A percentile compares a stretch with the other conserved stretches of the same genome.
These are phyloP conservation scores for Beauveria scarabaeidicola DNA, from an alignment of 2,329 filamentous ascomycete genomes.

Conservation along the genomic window DNA sequence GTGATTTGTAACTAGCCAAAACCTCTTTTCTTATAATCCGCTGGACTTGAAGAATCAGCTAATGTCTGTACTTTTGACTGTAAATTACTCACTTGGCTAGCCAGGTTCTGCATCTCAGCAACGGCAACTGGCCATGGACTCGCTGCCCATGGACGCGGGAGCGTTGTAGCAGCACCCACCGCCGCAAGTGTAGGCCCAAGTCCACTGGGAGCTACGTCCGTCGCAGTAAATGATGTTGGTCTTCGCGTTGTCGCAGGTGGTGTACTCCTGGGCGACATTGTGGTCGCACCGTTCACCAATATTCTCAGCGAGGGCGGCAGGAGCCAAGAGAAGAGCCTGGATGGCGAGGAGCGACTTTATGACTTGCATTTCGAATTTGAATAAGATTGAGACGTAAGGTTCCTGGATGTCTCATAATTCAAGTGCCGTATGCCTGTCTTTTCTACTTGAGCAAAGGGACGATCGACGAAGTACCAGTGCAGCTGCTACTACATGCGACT, in stretches of 20 bases:
- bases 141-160: background rate
- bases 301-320: background rate
- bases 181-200: background rate
- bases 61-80: background rate
- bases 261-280: background rate
- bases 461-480: background rate
- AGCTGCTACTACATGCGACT: background rate
- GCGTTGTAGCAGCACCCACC: background rate
- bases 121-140: background rate
- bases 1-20: background rate
- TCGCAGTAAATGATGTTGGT: slow-evolving; percentile 1
- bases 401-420: background rate
- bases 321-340: slow-evolving; percentile 9
- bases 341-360: slow-evolving; percentile 31
- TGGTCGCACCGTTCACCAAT: background rate
- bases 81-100: background rate
- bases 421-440: background rate
- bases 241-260: background rate
- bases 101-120: background rate
- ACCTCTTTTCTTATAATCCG: background rate
- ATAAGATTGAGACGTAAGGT: background rate
- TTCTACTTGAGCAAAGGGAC: background rate
- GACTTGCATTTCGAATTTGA: slow-evolving; percentile 26
- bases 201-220: background rate
- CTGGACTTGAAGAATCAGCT: background rate